Evolutionary conservation across 2,329 filamentous ascomycete genomes (phyloP).

Genomic region (Hypomyces rosellus): DNA sequence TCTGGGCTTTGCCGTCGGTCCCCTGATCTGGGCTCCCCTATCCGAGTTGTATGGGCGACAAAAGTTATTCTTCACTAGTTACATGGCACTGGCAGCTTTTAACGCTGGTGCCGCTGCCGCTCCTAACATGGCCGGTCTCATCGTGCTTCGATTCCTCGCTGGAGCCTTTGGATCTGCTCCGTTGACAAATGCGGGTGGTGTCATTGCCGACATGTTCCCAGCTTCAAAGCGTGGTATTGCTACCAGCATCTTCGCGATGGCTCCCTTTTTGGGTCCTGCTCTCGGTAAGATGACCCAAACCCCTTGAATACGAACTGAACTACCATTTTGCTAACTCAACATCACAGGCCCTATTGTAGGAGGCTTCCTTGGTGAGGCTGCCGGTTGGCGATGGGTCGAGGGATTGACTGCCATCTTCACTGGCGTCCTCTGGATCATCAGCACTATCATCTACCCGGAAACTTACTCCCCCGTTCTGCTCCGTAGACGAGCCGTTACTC

Average conservation of each 20-base stretch:
- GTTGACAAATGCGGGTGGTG: conserved; percentile 56
- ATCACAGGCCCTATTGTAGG: conserved; percentile 52
- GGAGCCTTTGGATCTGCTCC: conserved; percentile 57
- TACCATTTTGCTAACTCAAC: background rate
- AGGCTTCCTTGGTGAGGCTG: conserved; percentile 54
- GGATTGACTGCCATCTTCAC: conserved; percentile 57
- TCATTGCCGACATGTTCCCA: conserved; percentile 58
- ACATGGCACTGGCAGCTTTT: conserved; percentile 53
- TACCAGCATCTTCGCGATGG: conserved; percentile 53
- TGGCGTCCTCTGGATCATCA: conserved; percentile 50
- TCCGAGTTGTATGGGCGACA: conserved; percentile 59
- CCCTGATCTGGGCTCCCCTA: conserved; percentile 60
- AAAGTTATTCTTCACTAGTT: conserved; percentile 53
- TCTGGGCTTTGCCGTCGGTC: conserved; percentile 55
- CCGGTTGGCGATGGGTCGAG: conserved; percentile 60
- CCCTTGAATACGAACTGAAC: background rate
- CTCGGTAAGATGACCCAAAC: conserved; percentile 29
- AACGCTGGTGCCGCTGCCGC: conserved; percentile 53
- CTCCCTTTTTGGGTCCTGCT: conserved; percentile 58
- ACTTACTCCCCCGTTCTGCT: conserved; percentile 56
- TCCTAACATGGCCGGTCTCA: conserved; percentile 50
- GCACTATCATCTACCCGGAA: conserved; percentile 47
- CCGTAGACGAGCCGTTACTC: conserved; percentile 42
- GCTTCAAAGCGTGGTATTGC: conserved; percentile 50
- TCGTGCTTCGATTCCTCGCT: conserved; percentile 64